phyloP scores from a whole-genome alignment of 2,329 filamentous ascomycete genomes.

The Orbilia oligospora region DNA sequence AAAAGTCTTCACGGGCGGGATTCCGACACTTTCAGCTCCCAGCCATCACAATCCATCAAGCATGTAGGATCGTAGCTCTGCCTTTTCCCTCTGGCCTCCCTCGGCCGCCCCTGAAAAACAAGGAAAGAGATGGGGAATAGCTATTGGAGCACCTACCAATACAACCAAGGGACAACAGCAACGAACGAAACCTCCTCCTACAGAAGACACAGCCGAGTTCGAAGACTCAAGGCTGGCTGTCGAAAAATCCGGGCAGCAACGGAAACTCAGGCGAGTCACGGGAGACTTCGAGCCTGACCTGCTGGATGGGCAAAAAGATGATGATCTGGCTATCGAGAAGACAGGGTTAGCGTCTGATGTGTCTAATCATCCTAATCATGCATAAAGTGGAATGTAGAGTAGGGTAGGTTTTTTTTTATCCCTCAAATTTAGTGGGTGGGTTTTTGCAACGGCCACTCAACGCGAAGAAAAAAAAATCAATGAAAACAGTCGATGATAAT shows the following conservation, averaged over 20 bases:
- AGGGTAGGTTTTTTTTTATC: conserved; percentile 60
- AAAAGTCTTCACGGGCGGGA: conserved; percentile 51
- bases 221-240: conserved; percentile 47
- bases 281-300: conserved; percentile 43
- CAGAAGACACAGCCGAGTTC: conserved; percentile 50
- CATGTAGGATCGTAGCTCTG: conserved; percentile 33
- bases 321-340: conserved; percentile 50
- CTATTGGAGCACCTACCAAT: conserved; percentile 48
- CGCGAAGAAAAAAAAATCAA: conserved; percentile 44
- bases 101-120: conserved; percentile 19
- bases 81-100: conserved; percentile 20
- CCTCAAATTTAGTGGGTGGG: conserved; percentile 53
- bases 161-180: conserved; percentile 29
- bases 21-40: conserved; percentile 33
- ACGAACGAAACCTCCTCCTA: conserved; percentile 24
- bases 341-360: conserved; percentile 59
- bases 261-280: conserved; percentile 51
- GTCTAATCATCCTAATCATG: conserved; percentile 59
- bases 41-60: conserved; percentile 27
- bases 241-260: conserved; percentile 51
- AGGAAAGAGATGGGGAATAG: conserved; percentile 15
- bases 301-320: conserved; percentile 38
- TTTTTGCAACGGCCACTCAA: conserved; percentile 47
- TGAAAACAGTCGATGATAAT: conserved; percentile 55
- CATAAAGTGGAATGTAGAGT: conserved; percentile 59